Evolutionary conservation across 176 grass and related monocot species (phyloP).

Genomic region (Phoenix dactylifera): DNA sequence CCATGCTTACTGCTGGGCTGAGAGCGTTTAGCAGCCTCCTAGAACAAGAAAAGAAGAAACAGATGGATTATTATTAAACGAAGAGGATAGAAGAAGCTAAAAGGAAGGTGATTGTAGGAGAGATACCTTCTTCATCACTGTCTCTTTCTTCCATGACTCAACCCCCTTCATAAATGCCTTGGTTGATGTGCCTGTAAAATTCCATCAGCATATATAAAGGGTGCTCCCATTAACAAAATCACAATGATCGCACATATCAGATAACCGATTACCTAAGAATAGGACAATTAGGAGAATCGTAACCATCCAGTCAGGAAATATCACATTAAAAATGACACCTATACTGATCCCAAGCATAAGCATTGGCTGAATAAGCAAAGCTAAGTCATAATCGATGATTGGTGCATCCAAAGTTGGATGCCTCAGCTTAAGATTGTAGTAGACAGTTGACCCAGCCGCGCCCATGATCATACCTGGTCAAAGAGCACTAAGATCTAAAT

Average conservation of each 20-base stretch:
- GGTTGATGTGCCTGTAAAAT: conserved; percentile 45
- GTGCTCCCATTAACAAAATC: not conserved
- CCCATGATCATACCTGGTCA: conserved; percentile 82
- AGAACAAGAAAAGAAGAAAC: conserved; percentile 9
- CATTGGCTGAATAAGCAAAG: conserved; percentile 86
- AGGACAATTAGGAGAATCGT: conserved; percentile 74
- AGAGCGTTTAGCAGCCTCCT: conserved; percentile 32
- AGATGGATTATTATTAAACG: not conserved
- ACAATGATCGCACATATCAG: not conserved
- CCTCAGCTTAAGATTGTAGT: conserved; percentile 81
- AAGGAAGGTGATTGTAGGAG: not conserved
- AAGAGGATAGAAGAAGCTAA: not conserved
- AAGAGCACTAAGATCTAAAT: not conserved
- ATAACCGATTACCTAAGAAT: conserved; percentile 52
- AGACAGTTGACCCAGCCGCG: conserved; percentile 65
- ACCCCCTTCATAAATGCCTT: conserved; percentile 65
- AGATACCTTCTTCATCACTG: conserved; percentile 33
- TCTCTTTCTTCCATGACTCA: conserved; percentile 67
- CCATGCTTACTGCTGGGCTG: conserved; percentile 24
- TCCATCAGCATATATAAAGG: not conserved
- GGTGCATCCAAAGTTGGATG: conserved; percentile 77
- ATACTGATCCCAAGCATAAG: conserved; percentile 95
- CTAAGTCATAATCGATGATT: conserved; percentile 82
- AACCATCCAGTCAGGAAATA: conserved; percentile 92
- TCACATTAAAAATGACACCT: conserved; percentile 76